Conservation (phyloP, 2,329 filamentous ascomycete genomes). For the Exophiala calicioides region DNA sequence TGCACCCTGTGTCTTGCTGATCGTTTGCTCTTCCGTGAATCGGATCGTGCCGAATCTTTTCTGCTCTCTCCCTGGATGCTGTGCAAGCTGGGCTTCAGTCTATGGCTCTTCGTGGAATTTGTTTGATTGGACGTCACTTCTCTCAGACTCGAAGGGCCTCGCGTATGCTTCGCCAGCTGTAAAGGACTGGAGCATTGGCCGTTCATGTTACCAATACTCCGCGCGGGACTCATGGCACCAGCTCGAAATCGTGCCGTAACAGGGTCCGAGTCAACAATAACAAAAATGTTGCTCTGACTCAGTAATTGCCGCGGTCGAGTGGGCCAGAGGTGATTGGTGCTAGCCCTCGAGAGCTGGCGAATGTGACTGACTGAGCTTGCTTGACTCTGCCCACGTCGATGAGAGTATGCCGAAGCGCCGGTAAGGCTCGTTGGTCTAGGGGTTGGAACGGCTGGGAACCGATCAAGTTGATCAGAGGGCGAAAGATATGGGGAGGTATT, state of each 20-base stretch:
- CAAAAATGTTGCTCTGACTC: slow-evolving; percentile 26
- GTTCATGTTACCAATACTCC: slow-evolving; percentile 12
- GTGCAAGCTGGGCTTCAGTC: slow-evolving; percentile 1
- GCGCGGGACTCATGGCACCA: slow-evolving; percentile 25
- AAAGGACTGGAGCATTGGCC: slow-evolving; percentile 9
- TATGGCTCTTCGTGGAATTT: slow-evolving; percentile 5
- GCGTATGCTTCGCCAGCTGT: slow-evolving; percentile 3
- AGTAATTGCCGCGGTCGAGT: slow-evolving; percentile 11
- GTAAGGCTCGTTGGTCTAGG: slow-evolving; percentile 12
- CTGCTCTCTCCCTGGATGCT: slow-evolving; percentile 2
- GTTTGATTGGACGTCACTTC: slow-evolving; percentile 10
- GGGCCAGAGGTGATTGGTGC: not conserved
- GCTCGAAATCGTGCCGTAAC: slow-evolving; percentile 26
- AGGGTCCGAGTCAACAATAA: slow-evolving; percentile 28
- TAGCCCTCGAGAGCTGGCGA: slow-evolving; percentile 14
- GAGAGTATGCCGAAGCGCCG: slow-evolving; percentile 2
- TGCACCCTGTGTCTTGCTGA: slow-evolving; percentile 6
- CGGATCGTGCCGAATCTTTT: not conserved
- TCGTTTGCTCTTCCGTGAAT: slow-evolving; percentile 7
- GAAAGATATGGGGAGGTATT: not conserved
- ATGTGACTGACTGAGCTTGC: slow-evolving; percentile 1
- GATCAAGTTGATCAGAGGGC: slow-evolving; percentile 20
- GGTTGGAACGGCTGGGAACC: slow-evolving; percentile 23
- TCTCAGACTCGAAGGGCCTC: slow-evolving; percentile 15
- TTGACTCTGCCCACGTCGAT: slow-evolving; percentile 5